These are phyloP conservation scores for Vaccinium myrtillus DNA, from an alignment of 148 eudicot genomes.

Conservation along the genomic window DNA sequence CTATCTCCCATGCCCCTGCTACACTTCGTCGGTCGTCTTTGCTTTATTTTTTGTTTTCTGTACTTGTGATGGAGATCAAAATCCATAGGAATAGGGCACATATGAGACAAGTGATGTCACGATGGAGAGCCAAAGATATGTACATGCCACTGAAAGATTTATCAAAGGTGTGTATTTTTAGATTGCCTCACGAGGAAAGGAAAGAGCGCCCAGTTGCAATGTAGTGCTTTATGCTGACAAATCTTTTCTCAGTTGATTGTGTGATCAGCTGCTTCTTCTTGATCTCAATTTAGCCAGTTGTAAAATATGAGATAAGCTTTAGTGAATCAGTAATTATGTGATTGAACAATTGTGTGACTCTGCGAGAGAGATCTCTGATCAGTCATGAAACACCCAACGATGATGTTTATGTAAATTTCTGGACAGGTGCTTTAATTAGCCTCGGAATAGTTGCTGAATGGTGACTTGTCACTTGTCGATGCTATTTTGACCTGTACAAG, in stretches of 20 bases:
- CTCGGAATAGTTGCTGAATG: background rate
- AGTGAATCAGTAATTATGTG: background rate
- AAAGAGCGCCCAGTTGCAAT: background rate
- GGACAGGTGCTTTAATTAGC: background rate
- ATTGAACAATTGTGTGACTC: background rate
- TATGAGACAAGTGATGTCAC: background rate
- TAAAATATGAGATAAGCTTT: background rate
- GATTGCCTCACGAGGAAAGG: background rate
- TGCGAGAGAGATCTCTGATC: background rate
- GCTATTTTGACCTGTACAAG: background rate
- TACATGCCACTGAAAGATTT: background rate
- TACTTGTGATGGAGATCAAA: constrained; percentile 6
- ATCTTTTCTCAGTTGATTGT: background rate
- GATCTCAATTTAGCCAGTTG: background rate
- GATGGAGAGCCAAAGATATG: background rate
- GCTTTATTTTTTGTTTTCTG: background rate
- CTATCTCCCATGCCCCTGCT: background rate
- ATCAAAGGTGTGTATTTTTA: background rate
- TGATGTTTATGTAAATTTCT: background rate
- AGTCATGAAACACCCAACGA: background rate
- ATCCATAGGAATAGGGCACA: background rate
- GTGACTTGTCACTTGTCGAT: background rate
- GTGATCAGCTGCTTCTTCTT: constrained; percentile 10
- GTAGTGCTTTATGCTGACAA: background rate
- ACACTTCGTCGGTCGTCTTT: background rate